phyloP scores from a whole-genome alignment of 2,329 filamentous ascomycete species.

The Thielaviopsis ethacetica region DNA sequence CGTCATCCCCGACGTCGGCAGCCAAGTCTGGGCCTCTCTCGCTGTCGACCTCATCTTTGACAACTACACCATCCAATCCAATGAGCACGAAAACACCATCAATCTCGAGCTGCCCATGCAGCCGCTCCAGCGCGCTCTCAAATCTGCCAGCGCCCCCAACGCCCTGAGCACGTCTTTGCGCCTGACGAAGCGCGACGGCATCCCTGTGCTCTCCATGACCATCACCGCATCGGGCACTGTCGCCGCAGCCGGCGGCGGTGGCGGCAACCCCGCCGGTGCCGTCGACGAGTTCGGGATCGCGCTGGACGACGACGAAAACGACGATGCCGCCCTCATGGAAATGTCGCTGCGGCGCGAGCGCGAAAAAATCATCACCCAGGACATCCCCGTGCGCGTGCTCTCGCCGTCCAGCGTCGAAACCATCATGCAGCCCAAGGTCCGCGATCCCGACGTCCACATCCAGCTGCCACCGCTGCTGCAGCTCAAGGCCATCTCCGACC shows the following conservation, averaged over 20 bases:
- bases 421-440: constrained; percentile 82
- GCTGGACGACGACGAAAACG: constrained; percentile 26
- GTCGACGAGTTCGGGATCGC: constrained; percentile 16
- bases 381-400: constrained; percentile 87
- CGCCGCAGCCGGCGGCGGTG: constrained; percentile 22
- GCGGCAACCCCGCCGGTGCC: constrained; percentile 12
- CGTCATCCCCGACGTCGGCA: constrained; percentile 84
- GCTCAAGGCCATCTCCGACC: constrained; percentile 84
- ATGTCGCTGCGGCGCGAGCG: constrained; percentile 50
- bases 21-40: constrained; percentile 78
- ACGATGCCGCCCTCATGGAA: constrained; percentile 33
- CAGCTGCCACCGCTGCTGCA: constrained; percentile 74
- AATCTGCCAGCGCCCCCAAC: constrained; percentile 54
- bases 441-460: constrained; percentile 89
- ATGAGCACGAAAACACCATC: constrained; percentile 69
- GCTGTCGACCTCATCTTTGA: constrained; percentile 75
- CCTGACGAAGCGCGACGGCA: constrained; percentile 79
- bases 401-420: constrained; percentile 70
- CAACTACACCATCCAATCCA: constrained; percentile 70
- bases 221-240: constrained; percentile 60
- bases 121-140: constrained; percentile 77
- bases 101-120: constrained; percentile 90
- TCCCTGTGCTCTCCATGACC: constrained; percentile 77
- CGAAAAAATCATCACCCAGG: constrained; percentile 86
- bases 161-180: constrained; percentile 70